Conservation (phyloP, 2,329 filamentous ascomycete species). For the Beauveria pseudobassiana region DNA sequence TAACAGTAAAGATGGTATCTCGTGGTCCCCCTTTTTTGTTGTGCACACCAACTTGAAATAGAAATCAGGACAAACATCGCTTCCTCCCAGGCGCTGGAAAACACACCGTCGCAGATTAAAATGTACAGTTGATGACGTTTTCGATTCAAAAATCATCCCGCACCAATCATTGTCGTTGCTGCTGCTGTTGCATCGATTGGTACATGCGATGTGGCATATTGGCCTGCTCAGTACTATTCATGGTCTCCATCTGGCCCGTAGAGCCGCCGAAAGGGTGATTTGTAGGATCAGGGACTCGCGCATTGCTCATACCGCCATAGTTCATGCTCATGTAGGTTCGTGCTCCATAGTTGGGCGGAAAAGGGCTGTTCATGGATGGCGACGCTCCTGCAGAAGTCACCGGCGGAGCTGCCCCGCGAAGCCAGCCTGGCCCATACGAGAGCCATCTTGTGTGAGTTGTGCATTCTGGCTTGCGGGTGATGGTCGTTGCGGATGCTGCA, state of each 20-base stretch:
- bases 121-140: conserved; percentile 2
- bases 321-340: conserved; percentile 8
- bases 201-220: conserved; percentile 11
- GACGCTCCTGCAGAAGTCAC: conserved; percentile 2
- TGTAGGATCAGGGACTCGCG: not conserved
- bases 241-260: not conserved
- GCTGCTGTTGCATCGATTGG: conserved; percentile 11
- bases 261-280: conserved; percentile 8
- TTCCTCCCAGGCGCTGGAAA: not conserved
- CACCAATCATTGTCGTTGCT: conserved; percentile 5
- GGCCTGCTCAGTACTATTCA: conserved; percentile 6
- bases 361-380: conserved; percentile 6
- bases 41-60: not conserved
- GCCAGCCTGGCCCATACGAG: not conserved
- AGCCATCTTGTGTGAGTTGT: conserved; percentile 2
- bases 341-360: not conserved
- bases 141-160: not conserved
- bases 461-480: conserved; percentile 2
- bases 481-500: conserved; percentile 9
- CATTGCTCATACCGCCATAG: conserved; percentile 1
- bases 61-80: not conserved
- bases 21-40: not conserved
- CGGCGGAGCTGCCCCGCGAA: not conserved
- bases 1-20: conserved; percentile 1
- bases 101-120: not conserved